Percentiles rank a stretch among this genome's conserved stretches.
Conservation (phyloP, 352 stramenopile genomes). For the Phytopythium chamaehyphon region DNA sequence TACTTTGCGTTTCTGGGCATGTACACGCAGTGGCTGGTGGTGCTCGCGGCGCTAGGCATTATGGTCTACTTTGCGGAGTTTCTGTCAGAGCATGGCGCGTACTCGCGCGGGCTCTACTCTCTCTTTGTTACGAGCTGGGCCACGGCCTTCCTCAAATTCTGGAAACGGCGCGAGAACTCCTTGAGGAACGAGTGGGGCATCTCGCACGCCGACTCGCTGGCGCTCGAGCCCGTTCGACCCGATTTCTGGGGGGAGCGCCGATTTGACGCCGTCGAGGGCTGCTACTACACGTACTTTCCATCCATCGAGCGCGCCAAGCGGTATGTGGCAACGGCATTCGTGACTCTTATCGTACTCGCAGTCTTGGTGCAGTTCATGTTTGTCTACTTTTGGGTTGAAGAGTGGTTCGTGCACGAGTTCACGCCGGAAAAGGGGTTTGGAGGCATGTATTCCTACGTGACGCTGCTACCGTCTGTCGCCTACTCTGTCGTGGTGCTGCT, state of each 20-base stretch:
- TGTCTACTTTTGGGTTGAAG: constrained; percentile 75
- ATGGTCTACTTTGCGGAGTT: constrained; percentile 87
- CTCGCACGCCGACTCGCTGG: constrained; percentile 27
- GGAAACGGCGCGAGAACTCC: constrained; percentile 86
- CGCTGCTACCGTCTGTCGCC: constrained; percentile 56
- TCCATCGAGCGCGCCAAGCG: constrained; percentile 73
- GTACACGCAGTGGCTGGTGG: constrained; percentile 93
- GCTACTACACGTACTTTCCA: constrained; percentile 80
- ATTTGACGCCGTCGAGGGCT: constrained; percentile 78
- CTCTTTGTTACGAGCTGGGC: constrained; percentile 89
- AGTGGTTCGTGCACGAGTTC: constrained; percentile 59
- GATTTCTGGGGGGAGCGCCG: constrained; percentile 71
- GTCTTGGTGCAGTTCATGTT: constrained; percentile 77
- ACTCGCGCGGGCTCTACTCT: constrained; percentile 80
- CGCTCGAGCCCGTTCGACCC: constrained; percentile 47
- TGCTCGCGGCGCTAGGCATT: constrained; percentile 83
- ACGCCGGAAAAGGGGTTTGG: constrained; percentile 59
- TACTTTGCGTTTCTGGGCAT: constrained; percentile 98
- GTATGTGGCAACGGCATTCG: constrained; percentile 66
- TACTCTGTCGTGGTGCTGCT: constrained; percentile 78
- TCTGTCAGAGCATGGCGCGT: constrained; percentile 42
- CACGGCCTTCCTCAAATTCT: constrained; percentile 88
- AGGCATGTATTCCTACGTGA: constrained; percentile 64
- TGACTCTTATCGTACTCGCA: constrained; percentile 64
- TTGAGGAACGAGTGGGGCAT: constrained; percentile 88